Conservation (phyloP, 2,329 filamentous ascomycete species). For the Beauveria varroae region DNA sequence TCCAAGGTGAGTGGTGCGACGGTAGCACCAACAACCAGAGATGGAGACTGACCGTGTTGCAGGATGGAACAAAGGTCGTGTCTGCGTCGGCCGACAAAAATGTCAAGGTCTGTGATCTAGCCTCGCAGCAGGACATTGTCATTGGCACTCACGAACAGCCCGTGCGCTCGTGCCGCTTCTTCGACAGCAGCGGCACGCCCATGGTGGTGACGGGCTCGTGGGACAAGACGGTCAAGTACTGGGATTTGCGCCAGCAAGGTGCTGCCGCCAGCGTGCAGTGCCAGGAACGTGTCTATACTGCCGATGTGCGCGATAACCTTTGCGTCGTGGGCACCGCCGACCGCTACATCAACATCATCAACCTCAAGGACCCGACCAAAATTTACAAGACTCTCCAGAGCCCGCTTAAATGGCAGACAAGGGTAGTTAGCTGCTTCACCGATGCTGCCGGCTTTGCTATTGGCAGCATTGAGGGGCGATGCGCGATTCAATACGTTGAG, state of each 20-base stretch:
- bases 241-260: conserved; percentile 65
- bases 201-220: conserved; percentile 90
- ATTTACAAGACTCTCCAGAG: conserved; percentile 97
- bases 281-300: conserved; percentile 78
- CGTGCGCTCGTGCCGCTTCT: conserved; percentile 71
- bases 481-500: conserved; percentile 96
- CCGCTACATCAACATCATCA: conserved; percentile 91
- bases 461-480: conserved; percentile 92
- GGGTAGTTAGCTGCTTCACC: conserved; percentile 89
- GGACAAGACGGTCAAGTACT: conserved; percentile 89
- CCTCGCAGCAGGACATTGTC: conserved; percentile 57
- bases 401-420: conserved; percentile 96
- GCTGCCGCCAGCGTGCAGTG: conserved; percentile 58
- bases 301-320: conserved; percentile 84
- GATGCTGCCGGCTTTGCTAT: conserved; percentile 90
- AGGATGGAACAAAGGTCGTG: conserved; percentile 88
- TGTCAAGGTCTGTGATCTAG: conserved; percentile 79
- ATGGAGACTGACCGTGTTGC: conserved; percentile 6
- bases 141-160: conserved; percentile 80
- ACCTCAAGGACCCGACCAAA: conserved; percentile 77
- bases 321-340: conserved; percentile 91
- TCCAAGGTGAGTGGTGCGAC: conserved; percentile 62
- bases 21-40: not conserved
- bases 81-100: conserved; percentile 88
- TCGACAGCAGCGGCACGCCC: conserved; percentile 61